A percentile compares a stretch with the other conserved stretches of the same genome.
These are phyloP conservation scores for Pseudocercospora ulei DNA, from an alignment of 2,329 filamentous ascomycete genomes.

Conservation along the genomic window DNA sequence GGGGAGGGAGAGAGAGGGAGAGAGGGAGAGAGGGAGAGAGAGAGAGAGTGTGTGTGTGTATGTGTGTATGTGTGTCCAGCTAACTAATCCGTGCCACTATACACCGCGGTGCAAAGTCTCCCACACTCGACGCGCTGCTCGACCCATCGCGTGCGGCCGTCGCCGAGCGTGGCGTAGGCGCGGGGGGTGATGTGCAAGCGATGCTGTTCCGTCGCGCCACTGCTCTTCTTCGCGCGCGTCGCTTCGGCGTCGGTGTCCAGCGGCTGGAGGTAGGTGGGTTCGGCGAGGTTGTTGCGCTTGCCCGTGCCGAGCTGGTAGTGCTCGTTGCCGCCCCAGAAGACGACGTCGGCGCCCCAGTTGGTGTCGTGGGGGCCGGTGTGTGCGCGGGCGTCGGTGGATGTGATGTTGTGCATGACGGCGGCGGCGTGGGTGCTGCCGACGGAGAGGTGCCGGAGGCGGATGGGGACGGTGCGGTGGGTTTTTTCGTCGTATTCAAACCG, in stretches of 20 bases:
- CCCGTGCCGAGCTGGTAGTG: constrained; percentile 87
- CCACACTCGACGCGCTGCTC: constrained; percentile 88
- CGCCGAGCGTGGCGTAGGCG: constrained; percentile 56
- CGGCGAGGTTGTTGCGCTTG: constrained; percentile 67
- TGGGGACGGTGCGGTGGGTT: constrained; percentile 58
- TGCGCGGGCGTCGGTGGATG: constrained; percentile 44
- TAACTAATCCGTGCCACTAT: constrained; percentile 49
- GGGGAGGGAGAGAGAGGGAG: too few relatives aligned
- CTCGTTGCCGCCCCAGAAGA: constrained; percentile 95
- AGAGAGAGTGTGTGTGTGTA: too few relatives aligned
- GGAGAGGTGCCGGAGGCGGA: constrained; percentile 62
- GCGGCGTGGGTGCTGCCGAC: constrained; percentile 72
- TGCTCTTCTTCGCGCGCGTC: constrained; percentile 51
- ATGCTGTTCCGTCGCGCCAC: constrained; percentile 54
- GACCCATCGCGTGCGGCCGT: constrained; percentile 59
- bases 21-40: too few relatives aligned
- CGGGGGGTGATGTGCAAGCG: constrained; percentile 73
- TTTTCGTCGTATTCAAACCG: constrained; percentile 80
- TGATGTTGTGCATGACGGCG: constrained; percentile 72
- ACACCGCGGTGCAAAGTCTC: constrained; percentile 69
- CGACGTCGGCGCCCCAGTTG: constrained; percentile 77
- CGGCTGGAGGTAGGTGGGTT: constrained; percentile 68
- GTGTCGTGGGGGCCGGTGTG: constrained; percentile 54
- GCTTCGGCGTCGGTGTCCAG: constrained; percentile 57
- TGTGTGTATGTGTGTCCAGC: too few relatives aligned